Base-by-base conservation (phyloP, 441 rosid species). In the Bruguiera hainesii region DNA sequence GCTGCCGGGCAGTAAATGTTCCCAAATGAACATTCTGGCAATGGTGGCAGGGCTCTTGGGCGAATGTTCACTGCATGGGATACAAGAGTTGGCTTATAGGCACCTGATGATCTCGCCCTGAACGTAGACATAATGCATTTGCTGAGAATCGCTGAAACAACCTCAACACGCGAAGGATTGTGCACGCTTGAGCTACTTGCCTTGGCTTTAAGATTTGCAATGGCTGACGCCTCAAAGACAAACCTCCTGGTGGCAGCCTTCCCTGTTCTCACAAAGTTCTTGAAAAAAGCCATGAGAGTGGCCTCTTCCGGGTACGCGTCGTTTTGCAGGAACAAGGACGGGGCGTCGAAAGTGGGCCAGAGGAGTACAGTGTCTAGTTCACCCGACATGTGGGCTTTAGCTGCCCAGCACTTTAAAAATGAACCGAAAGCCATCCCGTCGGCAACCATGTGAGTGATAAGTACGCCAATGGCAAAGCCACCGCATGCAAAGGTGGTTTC, bases 101-200 rank as follows among this genome's bases (percentile, higher is more conserved):
- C n/a, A 35, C 57, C 53, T 29, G 46, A 37, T 29, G 46, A 49
- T n/a, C 42, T 67, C n/a, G 18, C 37, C 42, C 49, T 55, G 16
- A 69, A 60, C 16, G 53, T 67, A 3, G 53, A 59, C 61, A 53
- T 65, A 33, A 29, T 11, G 6, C 60, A 26, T 30, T 76, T 72
- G 71, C 73, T 63, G n/a, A 76, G 51, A 25, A 80, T 65, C 15
- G 82, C 86, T 0, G 78, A 75, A 59, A 83, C 68, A 3, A 33
- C 67, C 74, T 76, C 78, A 18, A 82, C 68, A 9, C 71, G 75
- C 1, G 77, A 68, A 0, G 78, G 82, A 19, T 18, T 21, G 37
- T 71, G 48, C 9, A 59, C 21, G 16, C 18, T 19, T 9, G 71
- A 39, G 48, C 70, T 48, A 1, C 39, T 64, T 29, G 73, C 67